Base-by-base conservation (phyloP, 768 basidiomycete species). In the Boletus reticuloceps region DNA sequence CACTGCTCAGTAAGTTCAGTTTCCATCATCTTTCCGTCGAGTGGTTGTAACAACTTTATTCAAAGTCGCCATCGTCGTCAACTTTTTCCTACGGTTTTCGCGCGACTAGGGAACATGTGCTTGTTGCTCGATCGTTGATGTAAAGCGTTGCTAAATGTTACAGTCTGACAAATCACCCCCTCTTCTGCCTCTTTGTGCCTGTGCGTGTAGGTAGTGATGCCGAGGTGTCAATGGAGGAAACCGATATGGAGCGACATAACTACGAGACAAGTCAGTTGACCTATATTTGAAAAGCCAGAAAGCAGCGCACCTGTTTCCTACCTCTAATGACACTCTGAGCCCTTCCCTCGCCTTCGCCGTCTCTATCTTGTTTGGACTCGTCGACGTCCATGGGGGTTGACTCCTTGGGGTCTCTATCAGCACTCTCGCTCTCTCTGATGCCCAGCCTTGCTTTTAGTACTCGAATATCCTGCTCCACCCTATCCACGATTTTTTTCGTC, bases 401-500 rank as follows among this genome's bases (percentile, higher is more conserved):
- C 16, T 72, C 75, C 19, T 73, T 75, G 63, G 43, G 70, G 29
- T 73, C 72, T 47, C 68, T 66, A 34, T 70, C 77, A 22, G 58
- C 72, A 19, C 75, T 74, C 55, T 78, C 77, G 48, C 77, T 79
- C 40, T 75, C 79, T 50, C 76, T 73, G 65, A 82, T 72, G 22
- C 80, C 82, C 13, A 88, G 64, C 38, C 86, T 82, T 50, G 79
- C 80, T 65, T 82, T 86, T 58, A 88, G 63, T 3, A 91, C 81
- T 54, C 85, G 74, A 34, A 94, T 85, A 61, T 98, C 96, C 64
- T 89, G 87, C 19, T 96, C 93, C 5, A 88, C 81, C 67, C 87
- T 83, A 68, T 98, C 96, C 39, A 91, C 82, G 13, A 84, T 75
- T 62, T 90, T 87, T 78, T 98, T 98, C 60, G 85, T 87, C 64